Evolutionary conservation across 2,329 filamentous ascomycete genomes (phyloP).

Genomic region (Fusarium solani-melongenae): DNA sequence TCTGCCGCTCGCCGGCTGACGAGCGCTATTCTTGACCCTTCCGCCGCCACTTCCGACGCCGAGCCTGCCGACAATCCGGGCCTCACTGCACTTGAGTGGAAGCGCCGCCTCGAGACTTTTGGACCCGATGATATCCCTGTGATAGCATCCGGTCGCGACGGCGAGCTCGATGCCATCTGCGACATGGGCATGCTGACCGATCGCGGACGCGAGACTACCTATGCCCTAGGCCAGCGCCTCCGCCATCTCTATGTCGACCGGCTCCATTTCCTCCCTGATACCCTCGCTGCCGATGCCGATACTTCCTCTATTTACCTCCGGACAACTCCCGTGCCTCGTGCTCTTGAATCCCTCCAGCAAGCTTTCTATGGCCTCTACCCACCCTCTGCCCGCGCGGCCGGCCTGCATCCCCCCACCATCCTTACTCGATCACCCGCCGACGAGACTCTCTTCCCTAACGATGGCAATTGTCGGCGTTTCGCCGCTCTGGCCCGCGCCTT

Average conservation of each 20-base stretch:
- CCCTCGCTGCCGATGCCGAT: constrained; percentile 63
- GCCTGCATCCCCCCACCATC: constrained; percentile 72
- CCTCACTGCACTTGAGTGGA: constrained; percentile 66
- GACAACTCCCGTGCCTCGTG: constrained; percentile 78
- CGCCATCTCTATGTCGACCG: constrained; percentile 80
- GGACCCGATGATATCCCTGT: constrained; percentile 75
- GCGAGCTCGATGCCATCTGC: constrained; percentile 84
- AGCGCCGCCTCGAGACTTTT: constrained; percentile 86
- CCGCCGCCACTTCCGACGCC: constrained; percentile 44
- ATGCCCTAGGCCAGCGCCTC: constrained; percentile 74
- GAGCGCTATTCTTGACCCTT: constrained; percentile 59
- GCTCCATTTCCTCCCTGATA: constrained; percentile 74
- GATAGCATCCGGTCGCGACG: constrained; percentile 73
- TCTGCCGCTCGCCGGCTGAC: constrained; percentile 77
- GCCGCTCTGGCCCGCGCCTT: constrained; percentile 76
- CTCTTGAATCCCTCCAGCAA: constrained; percentile 82
- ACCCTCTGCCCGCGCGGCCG: constrained; percentile 52
- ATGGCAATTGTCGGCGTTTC: constrained; percentile 78
- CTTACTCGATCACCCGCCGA: constrained; percentile 72
- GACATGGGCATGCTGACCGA: constrained; percentile 82
- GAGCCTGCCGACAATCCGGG: constrained; percentile 40
- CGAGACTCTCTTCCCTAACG: constrained; percentile 85
- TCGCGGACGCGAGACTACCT: constrained; percentile 77
- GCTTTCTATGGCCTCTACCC: constrained; percentile 82
- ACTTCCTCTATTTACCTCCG: constrained; percentile 76